Evolutionary conservation across 1,284 basidiomycete species (phyloP), one percentile per base, ranked within the genome.

Genomic region (Tetrapyrgos nigripes): DNA sequence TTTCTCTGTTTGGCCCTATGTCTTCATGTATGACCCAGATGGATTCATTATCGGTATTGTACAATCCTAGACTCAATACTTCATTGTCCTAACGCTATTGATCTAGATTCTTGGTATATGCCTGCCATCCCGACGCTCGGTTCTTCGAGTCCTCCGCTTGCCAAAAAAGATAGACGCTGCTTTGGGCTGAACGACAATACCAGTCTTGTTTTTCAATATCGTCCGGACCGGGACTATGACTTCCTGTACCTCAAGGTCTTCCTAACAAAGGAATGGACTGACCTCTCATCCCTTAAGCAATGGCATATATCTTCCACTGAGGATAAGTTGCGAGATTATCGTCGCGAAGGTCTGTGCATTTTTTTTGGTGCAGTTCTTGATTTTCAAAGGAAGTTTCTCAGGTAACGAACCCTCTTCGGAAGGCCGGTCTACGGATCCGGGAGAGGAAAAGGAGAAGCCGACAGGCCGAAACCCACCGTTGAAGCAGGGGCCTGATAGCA

Each of bases 341-440:
- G n/a, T n/a, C n/a, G n/a, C n/a, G n/a, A n/a, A n/a, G n/a, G n/a
- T n/a, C n/a, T n/a, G n/a, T n/a, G n/a, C n/a, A n/a, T n/a, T n/a
- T n/a, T n/a, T n/a, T n/a, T 37, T 46, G 58, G 37, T 61, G 58
- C 31, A 58, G 59, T 49, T 29, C 19, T 29, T 10, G 17, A 17
- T 49, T n/a, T 26, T 26, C 17, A 49, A 26, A 19, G 40, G 40
- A 44, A 44, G 40, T n/a, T n/a, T n/a, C n/a, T n/a, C n/a, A n/a
- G n/a, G n/a, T n/a, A n/a, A n/a, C n/a, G n/a, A n/a, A n/a, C n/a
- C n/a, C n/a, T n/a, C n/a, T n/a, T n/a, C n/a, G n/a, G n/a, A n/a
- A n/a, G n/a, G n/a, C n/a, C n/a, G n/a, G n/a, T n/a, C n/a, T n/a
- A n/a, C n/a, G n/a, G n/a, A n/a, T n/a, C n/a, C n/a, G n/a, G n/a